Evolutionary conservation across 768 basidiomycete genomes (phyloP), one percentile per base, ranked within the genome.

Genomic region (Mycena capillaripes): DNA sequence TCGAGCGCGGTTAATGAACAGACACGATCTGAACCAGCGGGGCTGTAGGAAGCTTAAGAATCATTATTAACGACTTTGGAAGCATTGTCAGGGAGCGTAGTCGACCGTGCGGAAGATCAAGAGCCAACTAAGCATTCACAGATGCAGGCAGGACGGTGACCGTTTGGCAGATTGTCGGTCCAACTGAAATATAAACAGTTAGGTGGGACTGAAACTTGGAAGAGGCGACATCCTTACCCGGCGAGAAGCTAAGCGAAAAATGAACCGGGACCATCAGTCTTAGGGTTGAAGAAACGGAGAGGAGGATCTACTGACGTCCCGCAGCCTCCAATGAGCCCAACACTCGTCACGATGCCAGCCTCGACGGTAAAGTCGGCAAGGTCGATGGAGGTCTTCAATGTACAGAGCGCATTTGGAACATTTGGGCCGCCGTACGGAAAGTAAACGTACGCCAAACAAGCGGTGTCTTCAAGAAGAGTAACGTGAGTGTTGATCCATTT

Each of bases 311-410:
- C 60, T 62, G 44, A 62, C 60, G 60, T 62, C n/a, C 60, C 60
- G n/a, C 60, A 62, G 44, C 60, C 60, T 62, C 60, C 60, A 48
- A 62, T 62, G 44, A 62, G 60, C 60, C 60, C 60, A 48, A 62
- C 60, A 62, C 30, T 62, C 19, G 60, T 62, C 42, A 62, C 60
- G 60, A 62, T 23, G 21, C 60, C 60, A 21, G 60, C 0, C 60
- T 62, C 44, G 60, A 62, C 27, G 14, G 46, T 25, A 48, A 62
- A 62, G 44, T 62, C 44, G 60, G n/a, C n/a, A n/a, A 62, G 44
- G 42, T n/a, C 48, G 44, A 62, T 34, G 21, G 60, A 62, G 44
- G 23, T 62, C 58, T 36, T 57, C 56, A 57, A 38, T 57, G 34
- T 57, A 57, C 56, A 57, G 56, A 57, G 56, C 34, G 56, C 21